Percentiles rank a stretch among this genome's conserved stretches.
These are phyloP conservation scores for Plenodomus tracheiphilus DNA, from an alignment of 2,329 filamentous ascomycete species.

Conservation along the genomic window DNA sequence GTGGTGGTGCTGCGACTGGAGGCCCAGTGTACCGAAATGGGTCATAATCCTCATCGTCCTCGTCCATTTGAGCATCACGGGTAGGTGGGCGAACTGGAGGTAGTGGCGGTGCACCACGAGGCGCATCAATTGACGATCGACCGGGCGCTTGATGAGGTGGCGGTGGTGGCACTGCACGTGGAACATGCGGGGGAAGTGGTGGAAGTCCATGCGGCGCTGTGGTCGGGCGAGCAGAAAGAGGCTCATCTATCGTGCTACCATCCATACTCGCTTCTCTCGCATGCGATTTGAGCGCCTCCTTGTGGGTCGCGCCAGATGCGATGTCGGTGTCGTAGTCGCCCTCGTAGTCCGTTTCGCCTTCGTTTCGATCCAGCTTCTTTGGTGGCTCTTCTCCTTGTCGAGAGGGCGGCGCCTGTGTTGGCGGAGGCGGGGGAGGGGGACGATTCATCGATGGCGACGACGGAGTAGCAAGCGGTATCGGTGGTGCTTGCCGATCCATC, in stretches of 20 bases:
- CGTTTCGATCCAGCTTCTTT: constrained; percentile 63
- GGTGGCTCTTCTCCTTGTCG: constrained; percentile 39
- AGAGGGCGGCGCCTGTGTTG: constrained; percentile 43
- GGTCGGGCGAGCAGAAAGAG: constrained; percentile 50
- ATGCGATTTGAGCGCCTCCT: constrained; percentile 87
- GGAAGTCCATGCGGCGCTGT: constrained; percentile 39
- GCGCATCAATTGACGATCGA: constrained; percentile 68
- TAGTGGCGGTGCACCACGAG: constrained; percentile 71
- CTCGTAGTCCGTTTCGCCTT: constrained; percentile 90
- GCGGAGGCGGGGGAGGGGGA: constrained; percentile 55
- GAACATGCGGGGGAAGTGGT: constrained; percentile 40
- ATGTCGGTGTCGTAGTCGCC: constrained; percentile 99
- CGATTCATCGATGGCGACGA: constrained; percentile 39
- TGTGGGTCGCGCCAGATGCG: constrained; percentile 88
- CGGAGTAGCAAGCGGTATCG: constrained; percentile 57
- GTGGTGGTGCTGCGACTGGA: constrained; percentile 14
- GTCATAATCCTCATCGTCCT: constrained; percentile 68
- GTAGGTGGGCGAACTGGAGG: constrained; percentile 67
- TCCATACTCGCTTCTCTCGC: constrained; percentile 76
- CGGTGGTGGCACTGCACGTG: constrained; percentile 58
- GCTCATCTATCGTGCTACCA: constrained; percentile 60
- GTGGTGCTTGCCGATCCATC: constrained; percentile 47
- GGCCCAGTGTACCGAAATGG: constrained; percentile 58
- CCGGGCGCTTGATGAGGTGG: constrained; percentile 59
- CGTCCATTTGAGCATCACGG: constrained; percentile 37